phyloP scores from a whole-genome alignment of 177 flowering plant species.

The Vitis hybrid region DNA sequence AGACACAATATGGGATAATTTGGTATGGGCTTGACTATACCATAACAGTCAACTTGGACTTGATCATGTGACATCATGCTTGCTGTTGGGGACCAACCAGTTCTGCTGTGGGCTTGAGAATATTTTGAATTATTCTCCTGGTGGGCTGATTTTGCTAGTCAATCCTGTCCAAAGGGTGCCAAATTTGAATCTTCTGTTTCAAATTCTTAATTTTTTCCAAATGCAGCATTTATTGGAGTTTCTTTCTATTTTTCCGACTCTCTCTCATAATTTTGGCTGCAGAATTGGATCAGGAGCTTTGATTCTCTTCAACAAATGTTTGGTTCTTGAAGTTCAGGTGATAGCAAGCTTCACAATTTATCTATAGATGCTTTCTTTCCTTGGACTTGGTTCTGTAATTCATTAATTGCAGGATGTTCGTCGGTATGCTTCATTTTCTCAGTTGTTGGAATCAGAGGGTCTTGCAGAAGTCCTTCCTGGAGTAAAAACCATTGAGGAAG shows the following conservation, averaged over 20 bases:
- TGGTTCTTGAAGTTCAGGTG: slow-evolving; percentile 74
- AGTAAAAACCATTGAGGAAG: slow-evolving; percentile 63
- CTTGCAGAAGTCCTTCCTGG: slow-evolving; percentile 75
- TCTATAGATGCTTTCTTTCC: slow-evolving; percentile 1
- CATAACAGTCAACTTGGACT: too few relatives aligned
- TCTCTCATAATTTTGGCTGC: slow-evolving; percentile 11
- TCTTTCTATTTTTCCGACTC: background rate
- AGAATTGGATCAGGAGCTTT: slow-evolving; percentile 58
- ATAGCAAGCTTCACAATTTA: background rate
- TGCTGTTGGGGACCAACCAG: too few relatives aligned
- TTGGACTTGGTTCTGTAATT: slow-evolving; percentile 1
- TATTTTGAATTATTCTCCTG: too few relatives aligned
- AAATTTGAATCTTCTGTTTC: background rate
- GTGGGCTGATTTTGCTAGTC: too few relatives aligned
- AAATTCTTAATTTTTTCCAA: background rate
- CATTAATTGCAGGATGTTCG: slow-evolving; percentile 47
- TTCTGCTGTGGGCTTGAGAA: too few relatives aligned
- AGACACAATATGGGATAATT: too few relatives aligned
- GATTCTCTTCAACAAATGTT: slow-evolving; percentile 65
- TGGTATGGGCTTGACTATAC: too few relatives aligned
- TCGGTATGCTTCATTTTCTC: slow-evolving; percentile 61
- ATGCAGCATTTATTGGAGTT: background rate
- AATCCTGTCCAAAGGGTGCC: too few relatives aligned
- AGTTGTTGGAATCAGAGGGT: slow-evolving; percentile 65
- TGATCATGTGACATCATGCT: too few relatives aligned